Evolutionary conservation across 1,284 basidiomycete genomes (phyloP), one percentile per base, ranked within the genome.

Genomic region (Exsudoporus floridanus): DNA sequence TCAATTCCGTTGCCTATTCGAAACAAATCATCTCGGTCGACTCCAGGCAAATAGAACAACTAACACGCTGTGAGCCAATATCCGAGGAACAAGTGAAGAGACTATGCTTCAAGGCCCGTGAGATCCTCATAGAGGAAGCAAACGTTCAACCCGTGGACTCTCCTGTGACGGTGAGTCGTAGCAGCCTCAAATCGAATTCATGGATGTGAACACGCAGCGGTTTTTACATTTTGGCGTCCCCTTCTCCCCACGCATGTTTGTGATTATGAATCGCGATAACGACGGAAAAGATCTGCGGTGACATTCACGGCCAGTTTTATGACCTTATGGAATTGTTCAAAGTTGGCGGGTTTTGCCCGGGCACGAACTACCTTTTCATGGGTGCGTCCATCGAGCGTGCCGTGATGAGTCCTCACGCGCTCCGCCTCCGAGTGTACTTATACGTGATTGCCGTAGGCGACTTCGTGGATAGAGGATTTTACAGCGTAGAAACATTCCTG

Each of bases 281-380:
- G 13, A 53, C n/a, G 28, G n/a, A 49, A 47, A 61, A 94, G 93
- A 95, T 99, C 73, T 99, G 97, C 69, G 96, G 96, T 19, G 97
- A 99, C 74, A 99, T 99, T 49, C 96, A 99, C 67, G 96, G 96
- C 12, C 96, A 99, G 70, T 99, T 99, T 71, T 97, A 91, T 72
- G 96, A 99, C 71, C 81, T 99, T 60, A 88, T 98, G 84, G 94
- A 99, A 75, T 80, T 98, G 46, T 98, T 99, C 81, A 89, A 89
- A 69, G 87, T 97, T 33, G 97, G 96, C 25, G 95, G 96, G 13
- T 86, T 87, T 65, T 98, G 94, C 73, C 96, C 96, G 48, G 88
- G 94, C 31, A 98, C 96, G 9, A 96, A 94, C 70, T 99, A 99
- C 73, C 86, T 99, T 52, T 99, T 99, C 79, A 96, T 99, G 90